phyloP scores from a whole-genome alignment of 139 green algal species.

The Pycnococcus provasolii region DNA sequence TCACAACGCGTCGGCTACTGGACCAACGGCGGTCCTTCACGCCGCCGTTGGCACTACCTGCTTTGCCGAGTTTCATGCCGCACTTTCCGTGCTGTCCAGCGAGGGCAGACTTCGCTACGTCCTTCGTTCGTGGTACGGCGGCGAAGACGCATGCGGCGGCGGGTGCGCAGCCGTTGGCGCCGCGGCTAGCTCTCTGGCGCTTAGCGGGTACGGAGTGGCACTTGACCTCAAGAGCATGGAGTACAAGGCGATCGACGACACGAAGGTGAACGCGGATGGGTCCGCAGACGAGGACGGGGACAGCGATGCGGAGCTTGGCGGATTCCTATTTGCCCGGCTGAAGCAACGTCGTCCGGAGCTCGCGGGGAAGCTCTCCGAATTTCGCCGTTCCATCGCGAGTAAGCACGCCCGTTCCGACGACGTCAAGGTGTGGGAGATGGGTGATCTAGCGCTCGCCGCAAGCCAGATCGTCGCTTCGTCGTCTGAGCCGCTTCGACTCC shows the following conservation, averaged over 20 bases:
- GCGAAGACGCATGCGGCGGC: not conserved
- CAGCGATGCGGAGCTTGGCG: not conserved
- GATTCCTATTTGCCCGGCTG: not conserved
- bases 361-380: too few species aligned
- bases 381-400: not conserved
- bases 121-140: not conserved
- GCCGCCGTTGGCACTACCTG: slow-evolving; percentile 4
- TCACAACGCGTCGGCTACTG: too few species aligned
- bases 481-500: too few species aligned
- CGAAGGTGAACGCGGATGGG: slow-evolving; percentile 33
- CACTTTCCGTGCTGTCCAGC: not conserved
- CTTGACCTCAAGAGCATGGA: slow-evolving; percentile 96
- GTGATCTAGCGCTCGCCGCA: not conserved
- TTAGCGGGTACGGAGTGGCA: slow-evolving; percentile 76
- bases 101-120: slow-evolving; percentile 2
- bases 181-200: not conserved
- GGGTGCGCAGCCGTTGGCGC: not conserved
- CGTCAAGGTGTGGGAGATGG: not conserved
- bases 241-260: slow-evolving; percentile 88
- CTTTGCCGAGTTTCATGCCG: slow-evolving; percentile 1
- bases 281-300: not conserved
- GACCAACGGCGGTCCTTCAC: not conserved
- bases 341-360: not conserved
- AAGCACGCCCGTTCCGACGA: not conserved
- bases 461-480: too few species aligned